Base-by-base conservation (phyloP, 2,329 filamentous ascomycete species). In the Erysiphe pulchra region DNA sequence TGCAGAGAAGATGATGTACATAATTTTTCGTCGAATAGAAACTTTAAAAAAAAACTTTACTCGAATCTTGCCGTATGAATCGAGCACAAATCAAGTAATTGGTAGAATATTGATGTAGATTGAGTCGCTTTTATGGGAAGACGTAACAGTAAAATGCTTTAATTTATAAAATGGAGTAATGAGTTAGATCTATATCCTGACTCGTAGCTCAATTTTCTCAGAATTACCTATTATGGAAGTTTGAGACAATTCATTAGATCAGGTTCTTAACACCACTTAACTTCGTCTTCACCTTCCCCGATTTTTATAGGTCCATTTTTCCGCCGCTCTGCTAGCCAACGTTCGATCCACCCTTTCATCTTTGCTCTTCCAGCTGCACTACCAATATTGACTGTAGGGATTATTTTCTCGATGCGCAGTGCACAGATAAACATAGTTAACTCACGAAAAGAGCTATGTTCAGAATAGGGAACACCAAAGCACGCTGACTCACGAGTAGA, bases 361-460 rank as follows among this genome's bases (percentile, higher is more conserved):
- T 70, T 64, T 51, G 64, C 65, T 44, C 74, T 60, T 2, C 66
- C 65, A 46, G 62, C 59, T 48, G 75, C 73, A 54, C 68, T 75
- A 1, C 73, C 73, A 0, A 78, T 70, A 47, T 98, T 95, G 3
- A 98, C 90, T 0, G 90, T 98, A 0, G 90, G 90, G 14, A 98
- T 79, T 7, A 98, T 73, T 61, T 78, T 82, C 51, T 87, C 85
- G 51, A 98, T 92, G 47, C 81, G 66, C 59, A 98, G 59, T 17
- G 78, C 73, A 67, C 90, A 90, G 53, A 87, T 73, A 57, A 98
- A 98, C 71, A 95, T 78, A 0, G 84, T 87, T 57, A 98, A 62
- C 65, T 98, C 90, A 37, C 87, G 70, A 57, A 98, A 98, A 50
- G 82, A 92, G 59, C 81, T 90, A 60, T 98, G 90, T 63, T 98